Base-by-base conservation (phyloP, 2,329 filamentous ascomycete genomes). In the Colletotrichum scovillei region DNA sequence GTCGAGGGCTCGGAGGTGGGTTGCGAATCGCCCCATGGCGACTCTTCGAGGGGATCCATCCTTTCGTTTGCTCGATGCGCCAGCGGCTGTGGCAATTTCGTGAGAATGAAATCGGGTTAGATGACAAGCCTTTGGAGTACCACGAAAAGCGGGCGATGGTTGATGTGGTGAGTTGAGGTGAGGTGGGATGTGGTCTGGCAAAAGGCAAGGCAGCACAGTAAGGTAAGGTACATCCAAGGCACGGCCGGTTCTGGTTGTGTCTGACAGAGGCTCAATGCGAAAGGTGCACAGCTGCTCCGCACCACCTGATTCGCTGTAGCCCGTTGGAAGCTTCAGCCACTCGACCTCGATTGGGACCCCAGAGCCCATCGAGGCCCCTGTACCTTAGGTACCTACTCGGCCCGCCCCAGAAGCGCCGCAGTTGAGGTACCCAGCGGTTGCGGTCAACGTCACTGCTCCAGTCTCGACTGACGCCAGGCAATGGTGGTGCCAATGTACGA, bases 41-140 rank as follows among this genome's bases (percentile, higher is more conserved):
- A 87, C 78, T 89, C 86, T 79, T 87, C 86, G 75, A 87, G 83
- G 63, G 80, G 79, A 76, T 88, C 86, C 86, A 88, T 88, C 71
- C 73, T 77, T 35, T 42, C 16, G 38, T 26, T 75, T 59, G 58
- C 53, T 35, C 22, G 55, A 53, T 49, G 35, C 30, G 53, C 53
- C 53, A 56, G 56, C 62, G 14, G 19, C 26, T 49, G 9, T 38
- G 19, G 30, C 42, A 59, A 52, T 24, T 42, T 56, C 52, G 58
- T 46, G 32, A n/a, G 59, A 63, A 38, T 49, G 49, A 30, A 63
- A 52, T 63, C 57, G 5, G 28, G 69, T 64, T 35, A 32, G 46
- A 63, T 28, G 52, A 38, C 30, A 35, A 52, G 38, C 58, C 42
- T 24, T 38, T 63, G 9, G 38, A 46, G 19, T 26, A 32, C 57